Percentiles rank a stretch among this genome's conserved stretches.
phyloP scores from a whole-genome alignment of 2,329 filamentous ascomycete genomes.

The Aspergillus versicolor region DNA sequence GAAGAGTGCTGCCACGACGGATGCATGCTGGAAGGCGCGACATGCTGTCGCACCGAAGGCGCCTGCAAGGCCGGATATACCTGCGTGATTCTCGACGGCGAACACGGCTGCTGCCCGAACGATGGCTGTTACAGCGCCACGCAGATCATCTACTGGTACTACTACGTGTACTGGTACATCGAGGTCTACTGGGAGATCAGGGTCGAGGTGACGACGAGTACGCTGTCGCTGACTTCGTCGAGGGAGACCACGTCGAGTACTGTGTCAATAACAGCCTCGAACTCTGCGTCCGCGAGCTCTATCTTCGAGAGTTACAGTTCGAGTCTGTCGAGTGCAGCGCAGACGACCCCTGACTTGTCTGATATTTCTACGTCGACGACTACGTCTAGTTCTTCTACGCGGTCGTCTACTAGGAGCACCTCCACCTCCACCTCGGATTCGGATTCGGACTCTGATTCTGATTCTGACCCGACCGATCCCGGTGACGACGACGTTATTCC shows the following conservation, averaged over 20 bases:
- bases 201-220: background rate
- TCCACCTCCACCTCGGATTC: background rate
- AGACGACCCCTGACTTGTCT: background rate
- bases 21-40: background rate
- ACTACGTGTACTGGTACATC: constrained; percentile 8
- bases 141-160: background rate
- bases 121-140: background rate
- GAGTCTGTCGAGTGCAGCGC: background rate
- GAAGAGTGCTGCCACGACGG: background rate
- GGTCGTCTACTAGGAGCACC: background rate
- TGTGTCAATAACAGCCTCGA: background rate
- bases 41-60: background rate
- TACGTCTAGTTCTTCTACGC: background rate
- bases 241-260: background rate
- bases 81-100: background rate
- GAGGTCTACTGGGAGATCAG: background rate
- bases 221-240: background rate
- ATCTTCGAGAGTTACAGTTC: background rate
- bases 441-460: background rate
- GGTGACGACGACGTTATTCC: background rate
- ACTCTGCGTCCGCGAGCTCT: background rate
- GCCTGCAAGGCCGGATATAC: background rate
- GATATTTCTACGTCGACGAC: background rate
- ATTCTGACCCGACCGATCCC: background rate
- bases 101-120: background rate